Evolutionary conservation across 2,329 filamentous ascomycete genomes (phyloP), one percentile per base, ranked within the genome.

Genomic region (Penicillium fuscoglaucum): DNA sequence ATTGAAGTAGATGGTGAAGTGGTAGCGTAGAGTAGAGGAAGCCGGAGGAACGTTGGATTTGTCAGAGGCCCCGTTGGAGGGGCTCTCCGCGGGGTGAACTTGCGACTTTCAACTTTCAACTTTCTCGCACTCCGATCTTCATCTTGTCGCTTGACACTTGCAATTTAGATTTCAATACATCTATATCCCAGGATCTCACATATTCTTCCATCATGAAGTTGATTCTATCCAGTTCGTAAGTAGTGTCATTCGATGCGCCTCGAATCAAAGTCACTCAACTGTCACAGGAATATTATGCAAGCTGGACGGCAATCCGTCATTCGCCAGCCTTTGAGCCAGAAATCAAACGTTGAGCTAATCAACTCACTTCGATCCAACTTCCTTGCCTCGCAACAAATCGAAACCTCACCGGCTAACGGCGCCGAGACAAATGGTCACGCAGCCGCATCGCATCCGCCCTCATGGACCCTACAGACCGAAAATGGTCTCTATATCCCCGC

Each of bases 301-400:
- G 87, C 86, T 63, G 88, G 87, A 64, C 90, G 90, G 57, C 89
- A 90, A 57, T 91, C 91, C 49, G 88, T 96, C 62, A 89, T 96
- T 74, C 88, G 91, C 62, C 90, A 90, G 70, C 86, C 88, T 17
- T 84, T 87, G 60, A 85, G 86, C 64, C 87, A 87, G 72, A 91
- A 93, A 73, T 97, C 93, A 55, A 98, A 98, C 74, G 87, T 93
- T 68, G 95, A 99, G 77, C 85, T 99, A 67, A 90, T 92, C 64
- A 93, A 91, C 70, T 91, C 92, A 3, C 84, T 99, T 19, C 89
- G 90, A 68, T 86, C 87, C 71, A 96, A 93, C 76, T 91, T 98
- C 74, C 74, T 85, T 53, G 85, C 88, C 31, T 88, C 90, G 40
- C 89, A 91, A 72, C 80, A 88, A 70, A 85, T 87, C 61, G 59